Evolutionary conservation across 2,329 filamentous ascomycete species (phyloP), one percentile per base, ranked within the genome.

Genomic region (Trichoderma koningii): DNA sequence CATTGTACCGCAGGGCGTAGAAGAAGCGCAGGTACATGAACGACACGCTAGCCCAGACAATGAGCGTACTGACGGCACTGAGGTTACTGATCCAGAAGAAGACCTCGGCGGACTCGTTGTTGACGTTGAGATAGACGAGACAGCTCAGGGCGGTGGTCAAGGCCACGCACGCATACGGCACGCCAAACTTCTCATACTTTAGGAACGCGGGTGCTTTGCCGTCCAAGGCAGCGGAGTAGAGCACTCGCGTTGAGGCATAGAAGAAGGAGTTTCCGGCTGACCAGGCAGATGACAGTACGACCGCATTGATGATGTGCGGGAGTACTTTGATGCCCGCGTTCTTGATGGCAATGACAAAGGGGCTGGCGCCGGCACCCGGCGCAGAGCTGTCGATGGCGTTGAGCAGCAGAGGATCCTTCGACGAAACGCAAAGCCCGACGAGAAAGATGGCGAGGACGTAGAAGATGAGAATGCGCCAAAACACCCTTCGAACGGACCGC

Each of bases 11-110:
- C 23, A 89, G 83, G 1, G 88, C 89, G 66, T 85, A 82, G 74
- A 89, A 83, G 77, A 92, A 93, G 50, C 85, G 83, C 55, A 92
- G 78, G 74, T 90, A 92, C 0, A 87, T 89, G 70, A 88, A 82
- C 68, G 85, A 86, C 70, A 90, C 87, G 68, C 86, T 83, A 19
- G 84, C 82, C 83, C 88, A 91, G 59, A 88, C 86, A 73, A 91
- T 87, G 23, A 91, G 81, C 66, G 89, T 86, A 7, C 88, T 89
- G 12, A 90, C 87, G 28, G 89, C 90, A 53, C 88, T 84, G 38
- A 86, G 75, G 69, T 83, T 84, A 69, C 85, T 80, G 69, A 86
- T 83, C 84, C 84, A 86, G 70, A 82, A 83, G 73, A 86, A 86
- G 17, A 91, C 88, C 34, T 85, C 81, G 1, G 85, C 79, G 0